Evolutionary conservation across 768 basidiomycete genomes (phyloP), one percentile per base, ranked within the genome.

Genomic region (Pisolithus sp.): DNA sequence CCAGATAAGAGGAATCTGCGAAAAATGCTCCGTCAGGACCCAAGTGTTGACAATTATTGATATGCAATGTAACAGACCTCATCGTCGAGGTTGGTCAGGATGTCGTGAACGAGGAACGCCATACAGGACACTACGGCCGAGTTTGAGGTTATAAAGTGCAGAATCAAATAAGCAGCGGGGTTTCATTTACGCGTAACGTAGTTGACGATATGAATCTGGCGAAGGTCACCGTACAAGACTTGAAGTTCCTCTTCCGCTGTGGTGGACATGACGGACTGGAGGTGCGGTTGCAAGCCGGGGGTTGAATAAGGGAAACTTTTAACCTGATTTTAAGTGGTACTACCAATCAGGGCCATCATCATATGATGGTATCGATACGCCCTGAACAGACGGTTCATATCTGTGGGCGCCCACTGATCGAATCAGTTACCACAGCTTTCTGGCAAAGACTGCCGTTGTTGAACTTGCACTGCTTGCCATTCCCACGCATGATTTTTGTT

Each of bases 1-100:
- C 61, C 61, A 62, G 12, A 63, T 53, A 31, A 61, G 50, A 21
- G 37, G 28, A 47, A 63, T 48, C 61, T 62, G 24, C 17, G 1
- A 5, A 30, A 3, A 7, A 18, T 7, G n/a, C n/a, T 40, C 0
- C 17, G n/a, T 21, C 10, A n/a, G 39, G 17, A 18, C 1, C 17
- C 40, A 9, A 21, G 24, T n/a, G n/a, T 3, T 10, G 43, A 3
- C 21, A 41, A 8, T 4, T 10, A 17, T 23, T 5, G 13, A 46
- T 2, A 30, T 30, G 42, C 31, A 34, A 4, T 15, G 5, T 34
- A 13, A 13, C 46, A 1, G 3, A 59, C 62, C 55, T 62, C 62
- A 20, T 37, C 46, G 21, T 62, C n/a, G 24, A 63, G 23, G 20
- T 63, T 63, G 41, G 57, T 55, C 9, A 59, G 18, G 31, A 62